Conservation (phyloP, 805 yeast species). For the Candida cerambycidarum region DNA sequence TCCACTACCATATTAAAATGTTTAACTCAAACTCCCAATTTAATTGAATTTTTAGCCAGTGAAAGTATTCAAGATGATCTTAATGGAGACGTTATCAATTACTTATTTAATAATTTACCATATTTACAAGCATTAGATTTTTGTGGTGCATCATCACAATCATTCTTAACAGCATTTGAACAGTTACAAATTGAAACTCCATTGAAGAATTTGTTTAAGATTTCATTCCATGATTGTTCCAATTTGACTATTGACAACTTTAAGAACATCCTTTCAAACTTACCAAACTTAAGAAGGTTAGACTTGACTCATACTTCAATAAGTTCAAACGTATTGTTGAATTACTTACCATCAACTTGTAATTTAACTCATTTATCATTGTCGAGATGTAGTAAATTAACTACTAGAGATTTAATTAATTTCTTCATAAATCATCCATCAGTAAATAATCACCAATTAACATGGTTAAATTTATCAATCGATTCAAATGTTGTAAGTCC, state of each 20-base stretch:
- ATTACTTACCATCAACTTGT: slow-evolving; percentile 53
- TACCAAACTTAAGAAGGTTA: slow-evolving; percentile 58
- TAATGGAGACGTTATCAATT: slow-evolving; percentile 54
- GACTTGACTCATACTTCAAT: slow-evolving; percentile 83
- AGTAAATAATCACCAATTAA: slow-evolving; percentile 44
- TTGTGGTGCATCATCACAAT: slow-evolving; percentile 78
- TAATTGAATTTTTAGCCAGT: slow-evolving; percentile 76
- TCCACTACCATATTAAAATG: slow-evolving; percentile 66
- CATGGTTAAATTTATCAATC: slow-evolving; percentile 67
- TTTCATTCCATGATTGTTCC: slow-evolving; percentile 88
- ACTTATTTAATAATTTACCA: slow-evolving; percentile 53
- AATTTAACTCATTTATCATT: slow-evolving; percentile 74
- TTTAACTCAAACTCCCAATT: slow-evolving; percentile 59
- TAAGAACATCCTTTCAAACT: slow-evolving; percentile 54
- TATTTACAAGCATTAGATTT: slow-evolving; percentile 73
- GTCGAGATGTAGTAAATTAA: slow-evolving; percentile 54
- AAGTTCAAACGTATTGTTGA: slow-evolving; percentile 57
- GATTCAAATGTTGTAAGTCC: slow-evolving; percentile 64
- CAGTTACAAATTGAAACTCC: slow-evolving; percentile 32
- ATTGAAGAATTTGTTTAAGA: slow-evolving; percentile 30
- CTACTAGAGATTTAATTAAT: slow-evolving; percentile 68
- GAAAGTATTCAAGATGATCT: slow-evolving; percentile 86
- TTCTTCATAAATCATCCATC: slow-evolving; percentile 75
- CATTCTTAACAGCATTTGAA: slow-evolving; percentile 60
- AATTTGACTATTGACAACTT: slow-evolving; percentile 63